These are phyloP conservation scores for Oenanthe javanica DNA, from an alignment of 140 eudicot species.

Conservation along the genomic window DNA sequence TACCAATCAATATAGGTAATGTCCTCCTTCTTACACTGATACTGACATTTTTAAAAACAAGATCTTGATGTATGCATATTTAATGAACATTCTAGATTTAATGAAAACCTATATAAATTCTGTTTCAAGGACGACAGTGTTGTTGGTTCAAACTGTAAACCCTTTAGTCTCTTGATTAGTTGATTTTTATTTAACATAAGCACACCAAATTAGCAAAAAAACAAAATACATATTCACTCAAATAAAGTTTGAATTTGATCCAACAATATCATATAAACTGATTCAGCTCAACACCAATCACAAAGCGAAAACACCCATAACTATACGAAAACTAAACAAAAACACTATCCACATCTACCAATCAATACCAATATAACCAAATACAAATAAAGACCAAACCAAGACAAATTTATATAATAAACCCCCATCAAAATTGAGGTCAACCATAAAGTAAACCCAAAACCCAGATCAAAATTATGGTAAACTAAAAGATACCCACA, in stretches of 20 bases:
- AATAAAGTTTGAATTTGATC: not conserved
- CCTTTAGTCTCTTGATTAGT: not conserved
- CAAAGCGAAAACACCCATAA: not conserved
- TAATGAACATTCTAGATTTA: not conserved
- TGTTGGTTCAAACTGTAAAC: not conserved
- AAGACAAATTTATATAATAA: not conserved
- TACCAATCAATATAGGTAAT: not conserved
- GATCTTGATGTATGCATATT: not conserved
- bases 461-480: conserved; percentile 2
- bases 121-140: not conserved
- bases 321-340: not conserved
- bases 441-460: not conserved
- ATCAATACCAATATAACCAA: not conserved
- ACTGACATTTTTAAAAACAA: not conserved
- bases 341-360: not conserved
- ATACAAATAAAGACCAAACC: not conserved
- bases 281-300: not conserved
- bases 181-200: not conserved
- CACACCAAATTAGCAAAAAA: too few relatives aligned
- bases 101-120: not conserved
- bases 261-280: not conserved
- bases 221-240: not conserved
- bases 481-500: conserved; percentile 1
- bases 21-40: not conserved
- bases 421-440: not conserved